A percentile compares a stretch with the other conserved stretches of the same genome.
Conservation (phyloP, 163 green algal species). For the Trebouxia gelatinosa region DNA sequence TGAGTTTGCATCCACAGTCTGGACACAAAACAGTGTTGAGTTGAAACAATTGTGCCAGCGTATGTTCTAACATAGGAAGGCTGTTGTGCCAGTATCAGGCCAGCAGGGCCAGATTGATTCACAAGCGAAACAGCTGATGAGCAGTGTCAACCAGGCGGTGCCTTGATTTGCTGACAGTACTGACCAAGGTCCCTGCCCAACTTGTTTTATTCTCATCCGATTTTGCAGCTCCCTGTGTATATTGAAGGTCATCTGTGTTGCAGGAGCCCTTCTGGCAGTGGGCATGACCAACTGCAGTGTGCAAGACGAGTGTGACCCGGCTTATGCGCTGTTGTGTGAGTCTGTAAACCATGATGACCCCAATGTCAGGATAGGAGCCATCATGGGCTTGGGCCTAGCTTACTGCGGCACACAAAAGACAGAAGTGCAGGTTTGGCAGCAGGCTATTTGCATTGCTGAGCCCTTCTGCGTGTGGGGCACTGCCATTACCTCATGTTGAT, state of each 20-base stretch:
- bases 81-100: too few species aligned
- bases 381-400: conserved; percentile 93
- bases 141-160: not conserved
- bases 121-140: too few species aligned
- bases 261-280: conserved; percentile 89
- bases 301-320: conserved; percentile 92
- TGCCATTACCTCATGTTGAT: too few species aligned
- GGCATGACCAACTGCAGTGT: conserved; percentile 89
- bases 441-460: too few species aligned
- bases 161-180: not conserved
- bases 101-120: too few species aligned
- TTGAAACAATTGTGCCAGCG: too few species aligned
- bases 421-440: conserved; percentile 55
- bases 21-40: too few species aligned
- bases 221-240: not conserved
- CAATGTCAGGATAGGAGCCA: conserved; percentile 64
- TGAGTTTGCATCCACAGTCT: too few species aligned
- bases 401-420: conserved; percentile 88
- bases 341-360: conserved; percentile 66
- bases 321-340: conserved; percentile 94
- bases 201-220: not conserved
- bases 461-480: too few species aligned
- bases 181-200: too few species aligned
- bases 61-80: too few species aligned
- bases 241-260: too few species aligned